phyloP scores from a whole-genome alignment of 2,329 filamentous ascomycete genomes.

The Phialocephala subalpina region DNA sequence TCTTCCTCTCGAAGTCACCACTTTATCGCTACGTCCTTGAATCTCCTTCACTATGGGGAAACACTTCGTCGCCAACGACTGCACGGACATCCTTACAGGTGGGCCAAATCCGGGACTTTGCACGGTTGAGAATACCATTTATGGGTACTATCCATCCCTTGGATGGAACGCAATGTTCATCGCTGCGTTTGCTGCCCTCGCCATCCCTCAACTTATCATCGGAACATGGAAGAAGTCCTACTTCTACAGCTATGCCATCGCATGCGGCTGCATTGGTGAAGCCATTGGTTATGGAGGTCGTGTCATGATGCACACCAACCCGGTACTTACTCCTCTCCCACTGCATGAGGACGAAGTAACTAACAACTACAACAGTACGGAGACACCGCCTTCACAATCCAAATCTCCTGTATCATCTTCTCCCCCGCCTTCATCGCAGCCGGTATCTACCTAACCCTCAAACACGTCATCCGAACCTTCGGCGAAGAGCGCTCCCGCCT shows the following conservation, averaged over 20 bases:
- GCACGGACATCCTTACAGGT: constrained; percentile 20
- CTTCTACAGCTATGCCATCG: constrained; percentile 56
- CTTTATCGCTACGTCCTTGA: neutral
- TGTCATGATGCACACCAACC: constrained; percentile 57
- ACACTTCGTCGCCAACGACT: constrained; percentile 31
- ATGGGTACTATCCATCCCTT: constrained; percentile 62
- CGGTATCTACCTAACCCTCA: constrained; percentile 66
- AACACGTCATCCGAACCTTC: constrained; percentile 33
- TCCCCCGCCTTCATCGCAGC: constrained; percentile 62
- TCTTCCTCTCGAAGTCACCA: neutral
- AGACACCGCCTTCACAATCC: constrained; percentile 51
- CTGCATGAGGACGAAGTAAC: no score
- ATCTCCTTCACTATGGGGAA: neutral
- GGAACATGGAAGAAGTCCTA: constrained; percentile 60
- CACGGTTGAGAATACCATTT: constrained; percentile 40
- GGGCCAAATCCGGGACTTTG: constrained; percentile 37
- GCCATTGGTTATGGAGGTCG: constrained; percentile 64
- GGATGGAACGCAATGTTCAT: constrained; percentile 63
- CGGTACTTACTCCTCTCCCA: constrained; percentile 37
- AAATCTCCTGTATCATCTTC: constrained; percentile 49
- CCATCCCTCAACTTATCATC: constrained; percentile 50
- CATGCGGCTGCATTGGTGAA: constrained; percentile 58
- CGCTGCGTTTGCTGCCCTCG: constrained; percentile 54
- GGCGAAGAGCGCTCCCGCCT: constrained; percentile 38
- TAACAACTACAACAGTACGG: constrained; percentile 50